Base-by-base conservation (phyloP, 805 yeast species). In the Candida maesae region DNA sequence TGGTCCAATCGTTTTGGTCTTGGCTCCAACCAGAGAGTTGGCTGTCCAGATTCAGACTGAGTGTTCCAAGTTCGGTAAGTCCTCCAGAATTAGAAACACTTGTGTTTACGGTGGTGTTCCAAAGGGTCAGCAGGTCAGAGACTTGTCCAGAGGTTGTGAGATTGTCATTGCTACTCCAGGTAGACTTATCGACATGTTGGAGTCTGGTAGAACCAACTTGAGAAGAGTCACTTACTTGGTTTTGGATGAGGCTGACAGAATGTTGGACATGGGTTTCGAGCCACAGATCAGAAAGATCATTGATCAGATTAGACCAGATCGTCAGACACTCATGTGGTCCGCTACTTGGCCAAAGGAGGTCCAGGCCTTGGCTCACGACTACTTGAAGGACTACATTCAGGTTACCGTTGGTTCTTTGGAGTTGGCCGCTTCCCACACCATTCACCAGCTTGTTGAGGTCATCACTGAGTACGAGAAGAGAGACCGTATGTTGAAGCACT, bases 341-440 rank as follows among this genome's bases (percentile, higher is more conserved):
- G 99, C 99, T 55, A 93, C 99, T 42, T 93, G 99, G 99, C 99
- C 99, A 59, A 91, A 90, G 77, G 95, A 88, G 67, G 98, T 93
- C 50, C 95, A 91, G 74, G 75, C 81, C 54, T 76, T 93, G 62
- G 95, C 97, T 52, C 78, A 83, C 59, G 99, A 93, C 67, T 93
- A 87, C 68, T 76, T 91, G 63, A 68, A 78, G 42, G 96, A 93
- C 64, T 93, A 91, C 61, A 91, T 93, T 63, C 98, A 93, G 73
- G 98, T 93, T 53, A 91, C 86, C 60, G 72, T 93, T 65, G 99
- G 99, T 67, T 93, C 98, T 44, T 74, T 88, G 63, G 98, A 91
- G 68, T 77, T 93, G 58, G 73, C 97, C 59, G 99, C 99, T 49
- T 88, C 97, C 39, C 98, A 93, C 72, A 91, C 85, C 59, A 93